Percentiles rank a stretch among this genome's conserved stretches.
phyloP scores from a whole-genome alignment of 768 basidiomycete species.

The Termitomyces eurrhizus region DNA sequence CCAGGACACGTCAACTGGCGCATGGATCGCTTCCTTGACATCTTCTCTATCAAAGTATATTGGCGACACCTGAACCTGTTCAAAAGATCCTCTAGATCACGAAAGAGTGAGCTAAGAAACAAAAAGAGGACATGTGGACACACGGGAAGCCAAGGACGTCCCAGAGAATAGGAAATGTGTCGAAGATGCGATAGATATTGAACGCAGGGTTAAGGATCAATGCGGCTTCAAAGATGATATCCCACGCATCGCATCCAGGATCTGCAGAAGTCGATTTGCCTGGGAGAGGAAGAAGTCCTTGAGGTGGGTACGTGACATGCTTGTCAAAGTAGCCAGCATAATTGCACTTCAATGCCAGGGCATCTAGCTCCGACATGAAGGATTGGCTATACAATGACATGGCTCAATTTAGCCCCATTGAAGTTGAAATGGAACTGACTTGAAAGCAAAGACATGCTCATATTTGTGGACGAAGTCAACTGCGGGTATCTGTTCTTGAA shows the following conservation, averaged over 20 bases:
- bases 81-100: conserved; percentile 48
- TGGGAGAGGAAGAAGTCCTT: conserved; percentile 64
- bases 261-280: conserved; percentile 45
- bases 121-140: conserved; percentile 13
- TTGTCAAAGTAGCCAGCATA: conserved; percentile 61
- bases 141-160: conserved; percentile 83
- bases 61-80: conserved; percentile 49
- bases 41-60: conserved; percentile 68
- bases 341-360: conserved; percentile 48
- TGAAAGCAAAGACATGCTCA: conserved; percentile 65
- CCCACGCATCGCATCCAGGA: conserved; percentile 65
- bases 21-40: conserved; percentile 70
- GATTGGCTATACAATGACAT: conserved; percentile 41
- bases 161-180: conserved; percentile 71
- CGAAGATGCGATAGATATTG: conserved; percentile 74
- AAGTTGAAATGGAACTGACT: conserved; percentile 36
- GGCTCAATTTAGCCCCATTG: neutral
- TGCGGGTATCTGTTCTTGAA: conserved; percentile 68
- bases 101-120: neutral
- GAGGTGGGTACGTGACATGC: conserved; percentile 65
- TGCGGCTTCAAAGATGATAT: conserved; percentile 58
- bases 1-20: conserved; percentile 59
- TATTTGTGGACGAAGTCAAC: conserved; percentile 75
- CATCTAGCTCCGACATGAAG: conserved; percentile 56
- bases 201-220: conserved; percentile 69